Conservation (phyloP, 2,329 filamentous ascomycete species). For the Aspergillus fumigatiaffinis region DNA sequence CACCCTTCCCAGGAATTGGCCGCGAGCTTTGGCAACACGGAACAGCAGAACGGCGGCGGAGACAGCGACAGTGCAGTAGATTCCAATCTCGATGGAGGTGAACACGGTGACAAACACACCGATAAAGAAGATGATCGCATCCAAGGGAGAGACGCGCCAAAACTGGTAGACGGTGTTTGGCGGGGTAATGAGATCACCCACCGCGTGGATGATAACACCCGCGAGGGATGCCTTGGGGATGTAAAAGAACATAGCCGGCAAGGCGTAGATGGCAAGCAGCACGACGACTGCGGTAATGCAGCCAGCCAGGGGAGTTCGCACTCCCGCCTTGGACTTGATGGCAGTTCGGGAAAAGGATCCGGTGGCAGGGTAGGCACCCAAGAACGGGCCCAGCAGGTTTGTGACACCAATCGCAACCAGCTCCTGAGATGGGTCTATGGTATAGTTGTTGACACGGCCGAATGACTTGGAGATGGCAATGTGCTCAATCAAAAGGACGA, state of each 20-base stretch:
- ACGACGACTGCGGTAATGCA: constrained; percentile 83
- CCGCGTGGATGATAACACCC: constrained; percentile 92
- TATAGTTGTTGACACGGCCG: constrained; percentile 92
- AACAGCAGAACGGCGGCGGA: constrained; percentile 77
- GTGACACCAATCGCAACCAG: constrained; percentile 89
- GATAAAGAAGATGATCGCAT: constrained; percentile 87
- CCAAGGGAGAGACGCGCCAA: constrained; percentile 86
- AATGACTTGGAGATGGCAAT: constrained; percentile 98
- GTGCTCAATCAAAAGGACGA: constrained; percentile 94
- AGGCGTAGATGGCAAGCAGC: constrained; percentile 81
- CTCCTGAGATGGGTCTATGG: constrained; percentile 92
- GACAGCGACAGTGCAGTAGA: constrained; percentile 78
- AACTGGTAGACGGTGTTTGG: constrained; percentile 92
- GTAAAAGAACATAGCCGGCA: constrained; percentile 88
- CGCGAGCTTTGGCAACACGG: constrained; percentile 76
- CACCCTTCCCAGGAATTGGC: constrained; percentile 78
- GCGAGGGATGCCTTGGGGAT: constrained; percentile 78
- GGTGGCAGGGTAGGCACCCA: constrained; percentile 87
- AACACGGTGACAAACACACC: constrained; percentile 91
- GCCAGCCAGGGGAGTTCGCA: constrained; percentile 85
- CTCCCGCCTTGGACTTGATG: constrained; percentile 95
- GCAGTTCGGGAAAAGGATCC: constrained; percentile 95
- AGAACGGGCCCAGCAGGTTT: constrained; percentile 85
- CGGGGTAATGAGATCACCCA: constrained; percentile 85
- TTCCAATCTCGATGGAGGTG: constrained; percentile 81